Base-by-base conservation (phyloP, 2,329 filamentous ascomycete species). In the Pseudocercospora vitis region DNA sequence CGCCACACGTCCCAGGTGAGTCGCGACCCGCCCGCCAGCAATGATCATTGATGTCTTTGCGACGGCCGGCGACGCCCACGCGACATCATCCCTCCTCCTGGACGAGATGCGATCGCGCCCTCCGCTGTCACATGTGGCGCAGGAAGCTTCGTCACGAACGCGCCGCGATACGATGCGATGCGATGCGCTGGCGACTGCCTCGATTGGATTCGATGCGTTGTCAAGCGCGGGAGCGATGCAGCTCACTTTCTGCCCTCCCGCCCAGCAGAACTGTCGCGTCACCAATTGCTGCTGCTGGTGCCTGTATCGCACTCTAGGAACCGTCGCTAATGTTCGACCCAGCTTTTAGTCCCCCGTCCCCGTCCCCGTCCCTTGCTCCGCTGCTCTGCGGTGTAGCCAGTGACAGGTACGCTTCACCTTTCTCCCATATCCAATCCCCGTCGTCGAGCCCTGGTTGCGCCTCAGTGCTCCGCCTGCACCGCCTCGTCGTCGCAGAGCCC, bases 271-370 rank as follows among this genome's bases (percentile, higher is more conserved):
- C n/a, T 44, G 46, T 47, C 55, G 47, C 57, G 50, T 59, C 58
- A 54, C 63, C 63, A 64, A 64, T 65, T 63, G 59, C 56, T 62
- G 54, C 46, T 26, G 14, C 31, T 28, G 21, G 50, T 58, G 35
- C 52, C 48, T 53, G 52, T 60, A 59, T 52, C 55, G 51, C 40
- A 51, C 50, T 50, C 48, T 53, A 53, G 57, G 54, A 59, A 55
- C 52, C 54, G 57, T 63, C 50, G 63, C 63, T 66, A 63, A 66
- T 57, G 55, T 61, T 52, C 61, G 58, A 53, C 51, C 57, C 59
- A 61, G 55, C 55, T 26, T 54, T 55, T 62, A 61, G 57, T 55
- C 54, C 55, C 57, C 57, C 60, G 57, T 55, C 54, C 55, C 57
- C 57, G 56, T 59, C 55, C 44, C 56, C 48, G 48, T 51, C n/a